Percentiles rank a stretch among this genome's conserved stretches.
Conservation (phyloP, 371 early-diverging fungal genomes). For the Mucor mucedo region DNA sequence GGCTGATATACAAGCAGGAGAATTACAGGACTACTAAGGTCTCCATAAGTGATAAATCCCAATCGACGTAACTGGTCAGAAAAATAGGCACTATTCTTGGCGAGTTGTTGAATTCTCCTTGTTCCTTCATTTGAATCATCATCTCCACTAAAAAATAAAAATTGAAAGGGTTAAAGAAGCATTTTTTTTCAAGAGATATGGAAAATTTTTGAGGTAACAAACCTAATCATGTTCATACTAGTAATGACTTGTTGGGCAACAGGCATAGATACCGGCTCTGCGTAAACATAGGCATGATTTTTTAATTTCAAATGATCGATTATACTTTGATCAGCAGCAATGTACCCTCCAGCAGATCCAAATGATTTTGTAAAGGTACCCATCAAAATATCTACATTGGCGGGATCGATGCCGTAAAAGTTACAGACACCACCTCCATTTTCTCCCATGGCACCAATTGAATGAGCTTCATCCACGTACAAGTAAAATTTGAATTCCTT, state of each 20-base stretch:
- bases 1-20: conserved; percentile 96
- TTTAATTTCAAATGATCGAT: conserved; percentile 84
- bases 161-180: neutral
- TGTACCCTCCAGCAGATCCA: conserved; percentile 98
- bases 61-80: conserved; percentile 77
- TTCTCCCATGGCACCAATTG: conserved; percentile 95
- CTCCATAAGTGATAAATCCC: conserved; percentile 96
- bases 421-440: conserved; percentile 97
- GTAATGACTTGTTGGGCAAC: conserved; percentile 92
- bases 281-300: conserved; percentile 87
- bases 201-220: no score
- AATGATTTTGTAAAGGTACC: conserved; percentile 99
- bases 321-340: conserved; percentile 77
- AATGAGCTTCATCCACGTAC: conserved; percentile 99
- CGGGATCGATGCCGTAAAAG: conserved; percentile 86
- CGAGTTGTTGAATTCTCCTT: conserved; percentile 80
- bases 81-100: conserved; percentile 89
- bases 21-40: conserved; percentile 91
- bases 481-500: conserved; percentile 98
- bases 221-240: conserved; percentile 81
- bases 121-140: conserved; percentile 85
- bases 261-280: conserved; percentile 93
- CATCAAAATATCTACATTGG: conserved; percentile 96
- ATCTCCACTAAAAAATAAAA: conserved; percentile 50
- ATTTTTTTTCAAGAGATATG: no score